Conservation (phyloP, 306 rosid genomes). For the Trichosanthes cucumerina region DNA sequence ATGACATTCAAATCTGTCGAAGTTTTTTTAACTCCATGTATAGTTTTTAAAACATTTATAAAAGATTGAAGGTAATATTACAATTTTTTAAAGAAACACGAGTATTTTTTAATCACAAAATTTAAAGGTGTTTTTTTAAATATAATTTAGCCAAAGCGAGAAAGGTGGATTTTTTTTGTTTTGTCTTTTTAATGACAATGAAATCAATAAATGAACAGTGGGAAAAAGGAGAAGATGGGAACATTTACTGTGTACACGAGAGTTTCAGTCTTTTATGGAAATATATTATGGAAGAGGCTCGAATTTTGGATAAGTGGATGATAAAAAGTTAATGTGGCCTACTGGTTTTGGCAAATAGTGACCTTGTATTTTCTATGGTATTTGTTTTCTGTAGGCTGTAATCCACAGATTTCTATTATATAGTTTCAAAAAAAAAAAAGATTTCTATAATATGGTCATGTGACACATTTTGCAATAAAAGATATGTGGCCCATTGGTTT, state of each 20-base stretch:
- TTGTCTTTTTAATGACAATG: not conserved
- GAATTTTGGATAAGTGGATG: not conserved
- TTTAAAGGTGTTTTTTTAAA: too few relatives aligned
- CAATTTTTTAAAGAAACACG: too few relatives aligned
- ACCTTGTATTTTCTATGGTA: not conserved
- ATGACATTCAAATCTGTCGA: too few relatives aligned
- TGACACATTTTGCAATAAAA: not conserved
- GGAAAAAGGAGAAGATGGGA: not conserved
- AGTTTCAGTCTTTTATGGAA: not conserved
- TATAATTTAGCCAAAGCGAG: too few relatives aligned
- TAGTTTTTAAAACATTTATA: too few relatives aligned
- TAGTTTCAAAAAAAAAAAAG: too few relatives aligned
- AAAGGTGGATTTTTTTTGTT: too few relatives aligned
- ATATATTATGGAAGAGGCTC: not conserved
- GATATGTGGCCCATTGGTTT: not conserved
- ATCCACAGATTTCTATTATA: not conserved
- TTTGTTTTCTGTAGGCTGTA: not conserved
- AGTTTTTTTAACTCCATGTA: too few relatives aligned
- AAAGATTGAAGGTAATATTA: too few relatives aligned
- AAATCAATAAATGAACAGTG: not conserved
- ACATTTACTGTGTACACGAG: not conserved
- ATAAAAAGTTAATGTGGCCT: not conserved
- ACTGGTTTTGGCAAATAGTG: not conserved
- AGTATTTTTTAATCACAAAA: too few relatives aligned
- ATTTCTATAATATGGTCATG: not conserved